Base-by-base conservation (phyloP, 805 yeast genomes). In the Saccharomycopsis microspora region DNA sequence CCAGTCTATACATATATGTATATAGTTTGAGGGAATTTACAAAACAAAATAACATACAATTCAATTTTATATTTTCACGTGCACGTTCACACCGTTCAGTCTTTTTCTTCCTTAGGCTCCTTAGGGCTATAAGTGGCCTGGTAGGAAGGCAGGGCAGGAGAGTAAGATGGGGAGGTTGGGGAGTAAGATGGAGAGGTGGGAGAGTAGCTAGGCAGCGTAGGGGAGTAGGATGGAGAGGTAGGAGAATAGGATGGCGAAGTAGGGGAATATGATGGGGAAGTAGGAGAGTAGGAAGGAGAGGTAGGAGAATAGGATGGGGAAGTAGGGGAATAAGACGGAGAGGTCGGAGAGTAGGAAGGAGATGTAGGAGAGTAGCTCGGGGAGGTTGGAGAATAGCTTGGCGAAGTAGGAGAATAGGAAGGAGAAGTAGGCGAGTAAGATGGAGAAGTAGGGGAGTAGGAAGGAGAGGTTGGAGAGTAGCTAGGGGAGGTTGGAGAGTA, bases 251-350 rank as follows among this genome's bases (percentile, higher is more conserved):
- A 54, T 56, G 71, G 71, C 1, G 71, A 66, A 0, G 71, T 68
- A 42, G 81, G 81, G 1, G 71, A 63, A 55, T 76, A 76, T 4
- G 65, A 55, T 51, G 96, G 97, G 0, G 90, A 81, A 0, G 95
- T 85, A 53, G 93, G 90, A 0, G 78, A 69, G 59, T 82, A 82
- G 4, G 65, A 58, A 54, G 84, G 84, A 5, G 51, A 76, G 0
- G 93, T 84, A 44, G 94, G 94, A 3, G 81, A 72, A 61, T 86
- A 88, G 6, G 71, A 60, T 57, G 95, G 95, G 0, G 89, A 80
- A 0, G 95, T 84, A 53, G 95, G 94, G 0, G 83, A 74, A 58
- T 81, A 82, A 10, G 65, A 57, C 52, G 89, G 88, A 3, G 81
- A 72, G 0, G 89, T 80, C 39, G 89, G 85, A 0, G 76, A 67